phyloP scores from a whole-genome alignment of 2,329 filamentous ascomycete species.

The Alternaria longipes region DNA sequence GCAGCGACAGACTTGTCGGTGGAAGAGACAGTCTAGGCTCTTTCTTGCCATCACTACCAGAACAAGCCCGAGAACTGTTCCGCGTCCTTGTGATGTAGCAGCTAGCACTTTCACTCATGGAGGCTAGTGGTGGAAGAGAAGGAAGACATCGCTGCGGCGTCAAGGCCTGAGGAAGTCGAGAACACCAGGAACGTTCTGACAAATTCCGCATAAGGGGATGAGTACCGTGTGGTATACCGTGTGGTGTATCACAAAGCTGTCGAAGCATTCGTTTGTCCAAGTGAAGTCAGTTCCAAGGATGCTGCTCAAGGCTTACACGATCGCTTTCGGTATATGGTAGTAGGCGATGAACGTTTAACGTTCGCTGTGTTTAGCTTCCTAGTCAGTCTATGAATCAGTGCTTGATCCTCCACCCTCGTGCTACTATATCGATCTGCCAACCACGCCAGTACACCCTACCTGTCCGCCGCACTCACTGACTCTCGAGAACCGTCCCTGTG shows the following conservation, averaged over 20 bases:
- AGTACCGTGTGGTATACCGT: slow-evolving; percentile 87
- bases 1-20: slow-evolving; percentile 79
- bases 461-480: too few species aligned
- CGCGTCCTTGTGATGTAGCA: slow-evolving; percentile 85
- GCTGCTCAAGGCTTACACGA: slow-evolving; percentile 72
- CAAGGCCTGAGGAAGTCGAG: slow-evolving; percentile 36
- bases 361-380: too few species aligned
- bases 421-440: not conserved
- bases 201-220: slow-evolving; percentile 70
- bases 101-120: slow-evolving; percentile 70
- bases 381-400: not conserved
- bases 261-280: slow-evolving; percentile 96
- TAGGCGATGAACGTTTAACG: too few species aligned
- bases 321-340: too few species aligned
- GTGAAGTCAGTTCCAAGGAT: slow-evolving; percentile 93
- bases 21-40: slow-evolving; percentile 92
- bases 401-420: not conserved
- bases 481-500: too few species aligned
- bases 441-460: too few species aligned
- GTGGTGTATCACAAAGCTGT: slow-evolving; percentile 74
- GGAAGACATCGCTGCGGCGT: slow-evolving; percentile 26
- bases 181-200: slow-evolving; percentile 36
- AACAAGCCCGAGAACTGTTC: slow-evolving; percentile 90
- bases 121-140: slow-evolving; percentile 39
- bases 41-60: slow-evolving; percentile 87